A percentile compares a stretch with the other conserved stretches of the same genome.
phyloP scores from a whole-genome alignment of 1,139 yeast genomes.

The Hansenula lynferdii region DNA sequence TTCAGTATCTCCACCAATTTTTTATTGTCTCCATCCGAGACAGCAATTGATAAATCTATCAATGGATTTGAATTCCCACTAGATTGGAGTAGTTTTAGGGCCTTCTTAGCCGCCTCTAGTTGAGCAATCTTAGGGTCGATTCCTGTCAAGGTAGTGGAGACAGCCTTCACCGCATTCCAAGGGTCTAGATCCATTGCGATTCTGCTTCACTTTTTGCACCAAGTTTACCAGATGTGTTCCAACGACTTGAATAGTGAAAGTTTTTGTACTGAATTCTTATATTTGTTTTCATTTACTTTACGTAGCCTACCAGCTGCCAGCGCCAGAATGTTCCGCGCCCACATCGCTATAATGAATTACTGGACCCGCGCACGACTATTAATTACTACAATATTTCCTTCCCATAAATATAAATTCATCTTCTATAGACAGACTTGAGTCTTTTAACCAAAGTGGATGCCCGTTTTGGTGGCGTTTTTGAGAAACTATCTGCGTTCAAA shows the following conservation, averaged over 20 bases:
- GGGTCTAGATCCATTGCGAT: slow-evolving; percentile 22
- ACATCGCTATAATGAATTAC: too few species aligned
- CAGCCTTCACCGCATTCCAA: slow-evolving; percentile 18
- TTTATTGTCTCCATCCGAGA: slow-evolving; percentile 48
- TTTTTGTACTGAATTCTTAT: too few species aligned
- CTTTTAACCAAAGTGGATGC: not conserved
- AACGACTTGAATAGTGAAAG: not conserved
- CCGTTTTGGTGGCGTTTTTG: too few species aligned
- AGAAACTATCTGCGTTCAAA: too few species aligned
- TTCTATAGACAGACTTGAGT: not conserved
- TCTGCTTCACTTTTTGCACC: not conserved
- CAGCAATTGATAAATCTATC: slow-evolving; percentile 37
- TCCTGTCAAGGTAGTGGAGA: slow-evolving; percentile 11
- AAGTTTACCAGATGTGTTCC: not conserved
- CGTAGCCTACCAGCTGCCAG: too few species aligned
- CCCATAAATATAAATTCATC: not conserved
- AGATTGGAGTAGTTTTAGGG: slow-evolving; percentile 26
- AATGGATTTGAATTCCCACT: slow-evolving; percentile 22
- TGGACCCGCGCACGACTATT: not conserved
- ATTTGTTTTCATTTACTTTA: too few species aligned
- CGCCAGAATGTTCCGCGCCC: too few species aligned
- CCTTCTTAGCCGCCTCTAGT: slow-evolving; percentile 43
- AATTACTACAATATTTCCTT: not conserved
- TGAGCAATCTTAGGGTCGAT: slow-evolving; percentile 39
- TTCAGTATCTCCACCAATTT: slow-evolving; percentile 22